Percentiles rank a stretch among this genome's conserved stretches.
These are phyloP conservation scores for Elongisporangium undulatum DNA, from an alignment of 352 stramenopile species.

Conservation along the genomic window DNA sequence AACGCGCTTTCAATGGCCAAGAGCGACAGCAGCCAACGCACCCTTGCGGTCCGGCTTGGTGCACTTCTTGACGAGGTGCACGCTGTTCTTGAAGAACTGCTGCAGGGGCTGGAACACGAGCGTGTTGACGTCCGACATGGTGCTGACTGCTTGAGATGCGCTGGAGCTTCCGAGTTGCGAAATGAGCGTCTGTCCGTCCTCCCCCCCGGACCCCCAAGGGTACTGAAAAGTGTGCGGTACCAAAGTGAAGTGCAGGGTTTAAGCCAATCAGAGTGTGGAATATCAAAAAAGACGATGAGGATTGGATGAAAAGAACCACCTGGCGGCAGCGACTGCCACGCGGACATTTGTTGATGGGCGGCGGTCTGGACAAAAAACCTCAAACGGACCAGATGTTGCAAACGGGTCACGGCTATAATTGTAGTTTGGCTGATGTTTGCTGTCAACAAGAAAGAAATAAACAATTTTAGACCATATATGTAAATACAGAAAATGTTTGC, in stretches of 20 bases:
- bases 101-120: conserved; percentile 95
- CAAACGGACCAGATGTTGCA: not conserved
- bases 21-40: conserved; percentile 20
- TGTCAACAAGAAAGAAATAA: too few species aligned
- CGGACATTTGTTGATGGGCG: not conserved
- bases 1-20: too few species aligned
- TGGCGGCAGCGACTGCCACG: not conserved
- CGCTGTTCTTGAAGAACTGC: conserved; percentile 97
- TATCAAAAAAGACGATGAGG: too few species aligned
- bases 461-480: too few species aligned
- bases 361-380: not conserved
- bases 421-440: too few species aligned
- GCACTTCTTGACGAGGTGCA: conserved; percentile 98
- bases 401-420: too few species aligned
- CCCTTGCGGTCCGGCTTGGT: conserved; percentile 98
- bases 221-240: not conserved
- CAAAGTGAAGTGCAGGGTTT: not conserved
- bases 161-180: conserved; percentile 4
- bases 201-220: not conserved
- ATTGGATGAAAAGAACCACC: not conserved
- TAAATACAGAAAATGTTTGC: too few species aligned
- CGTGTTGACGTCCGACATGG: conserved; percentile 88
- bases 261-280: conserved; percentile 5
- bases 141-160: not conserved
- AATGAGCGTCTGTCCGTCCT: conserved; percentile 7